phyloP scores from a whole-genome alignment of 441 rosid genomes.

The Corymbia calophylla region DNA sequence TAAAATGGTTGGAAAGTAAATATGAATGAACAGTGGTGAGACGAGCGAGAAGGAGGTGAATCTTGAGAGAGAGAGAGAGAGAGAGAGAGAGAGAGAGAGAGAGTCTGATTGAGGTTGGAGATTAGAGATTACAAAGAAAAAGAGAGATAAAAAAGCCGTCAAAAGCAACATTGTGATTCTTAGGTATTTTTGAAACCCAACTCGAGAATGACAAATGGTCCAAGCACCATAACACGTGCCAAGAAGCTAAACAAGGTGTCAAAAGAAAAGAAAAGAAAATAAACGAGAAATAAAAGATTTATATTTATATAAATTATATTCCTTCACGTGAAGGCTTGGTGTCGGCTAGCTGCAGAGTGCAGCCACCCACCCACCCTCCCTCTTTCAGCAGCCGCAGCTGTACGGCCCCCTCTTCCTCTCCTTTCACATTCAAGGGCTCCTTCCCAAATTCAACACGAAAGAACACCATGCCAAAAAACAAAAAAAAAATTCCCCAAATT shows the following conservation, averaged over 20 bases:
- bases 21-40: no score
- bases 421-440: neutral
- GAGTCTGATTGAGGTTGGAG: neutral
- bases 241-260: neutral
- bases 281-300: neutral
- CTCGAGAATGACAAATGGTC: neutral
- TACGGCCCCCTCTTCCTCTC: neutral
- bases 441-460: neutral
- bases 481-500: no score
- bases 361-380: neutral
- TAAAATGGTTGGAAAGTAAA: neutral
- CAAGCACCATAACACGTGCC: neutral
- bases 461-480: neutral
- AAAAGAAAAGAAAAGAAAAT: neutral
- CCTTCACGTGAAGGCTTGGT: neutral
- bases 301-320: neutral
- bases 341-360: neutral
- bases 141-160: no score
- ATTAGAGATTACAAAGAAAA: no score
- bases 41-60: neutral
- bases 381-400: neutral
- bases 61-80: neutral
- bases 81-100: neutral
- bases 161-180: accelerated
- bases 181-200: no score